Evolutionary conservation across 371 early-diverging fungal species (phyloP), one percentile per base, ranked within the genome.

Genomic region (Actinomucor elegans): DNA sequence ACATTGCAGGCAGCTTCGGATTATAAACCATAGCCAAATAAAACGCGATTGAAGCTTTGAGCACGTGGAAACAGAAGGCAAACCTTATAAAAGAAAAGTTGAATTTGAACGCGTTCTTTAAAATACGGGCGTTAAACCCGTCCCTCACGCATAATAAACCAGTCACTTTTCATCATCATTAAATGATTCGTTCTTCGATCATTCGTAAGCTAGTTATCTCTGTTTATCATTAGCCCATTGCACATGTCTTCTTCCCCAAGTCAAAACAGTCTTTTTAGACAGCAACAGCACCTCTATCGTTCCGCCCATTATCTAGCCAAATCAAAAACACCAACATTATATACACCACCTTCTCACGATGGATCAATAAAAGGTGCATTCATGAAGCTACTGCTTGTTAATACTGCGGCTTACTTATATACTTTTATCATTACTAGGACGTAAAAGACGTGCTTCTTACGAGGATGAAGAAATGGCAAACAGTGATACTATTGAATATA

Each of bases 231-330:
- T 21, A 14, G 41, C 8, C 6, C 9, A 14, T 17, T 36, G 4
- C 15, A 41, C 26, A 41, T 41, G 41, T 41, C 41, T 41, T 64
- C 58, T 34, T 59, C 63, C 12, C 68, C 56, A 54, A 57, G 58
- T 28, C 67, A 57, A 44, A 70, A 63, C n/a, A 60, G 63, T 20
- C 10, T 60, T n/a, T 70, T 70, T 36, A 55, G 66, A 51, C 70
- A 70, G 29, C 70, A 70, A 44, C 70, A 70, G 23, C 64, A 51
- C 4, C 17, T 70, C 9, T 70, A 70, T 40, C 59, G 66, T 3
- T 63, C 63, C 28, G 41, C 63, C 18, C 66, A 66, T 31, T 66
- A 59, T 21, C 24, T 63, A n/a, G 36, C 57, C 5, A 59, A 59
- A 27, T 24, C 66, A 11, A 70, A 63, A 60, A 37, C 27, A 32